Evolutionary conservation across 1,139 yeast genomes (phyloP).

Genomic region (Zygosaccharomyces sapae): DNA sequence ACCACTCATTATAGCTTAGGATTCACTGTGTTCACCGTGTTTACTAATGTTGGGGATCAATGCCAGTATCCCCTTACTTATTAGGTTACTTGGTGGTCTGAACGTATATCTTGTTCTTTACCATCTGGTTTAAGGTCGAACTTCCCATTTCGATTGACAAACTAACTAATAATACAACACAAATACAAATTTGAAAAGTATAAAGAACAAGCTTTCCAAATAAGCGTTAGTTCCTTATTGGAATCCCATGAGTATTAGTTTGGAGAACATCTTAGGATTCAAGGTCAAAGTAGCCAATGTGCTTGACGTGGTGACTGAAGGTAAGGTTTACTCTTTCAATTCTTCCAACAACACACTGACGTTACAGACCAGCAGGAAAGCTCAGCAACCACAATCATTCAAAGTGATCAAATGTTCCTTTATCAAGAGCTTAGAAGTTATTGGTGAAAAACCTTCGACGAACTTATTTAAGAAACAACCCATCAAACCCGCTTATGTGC

Average conservation of each 20-base stretch:
- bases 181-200: not conserved
- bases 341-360: slow-evolving; percentile 43
- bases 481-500: slow-evolving; percentile 29
- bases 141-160: slow-evolving; percentile 1
- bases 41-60: not conserved
- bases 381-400: slow-evolving; percentile 39
- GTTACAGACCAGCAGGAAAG: slow-evolving; percentile 30
- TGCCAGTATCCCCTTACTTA: not conserved
- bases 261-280: slow-evolving; percentile 34
- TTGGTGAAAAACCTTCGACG: slow-evolving; percentile 36
- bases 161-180: not conserved
- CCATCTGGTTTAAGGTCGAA: not conserved
- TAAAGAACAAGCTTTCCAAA: not conserved
- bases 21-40: not conserved
- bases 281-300: slow-evolving; percentile 61
- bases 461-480: slow-evolving; percentile 31
- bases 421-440: slow-evolving; percentile 50
- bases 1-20: slow-evolving; percentile 8
- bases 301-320: slow-evolving; percentile 54
- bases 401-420: slow-evolving; percentile 56
- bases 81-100: not conserved
- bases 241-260: slow-evolving; percentile 27
- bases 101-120: not conserved
- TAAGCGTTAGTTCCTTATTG: not conserved
- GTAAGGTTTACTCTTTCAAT: slow-evolving; percentile 59